A percentile compares a stretch with the other conserved stretches of the same genome.
These are phyloP conservation scores for Rhodotorula paludigena DNA, from an alignment of 768 basidiomycete species.

Conservation along the genomic window DNA sequence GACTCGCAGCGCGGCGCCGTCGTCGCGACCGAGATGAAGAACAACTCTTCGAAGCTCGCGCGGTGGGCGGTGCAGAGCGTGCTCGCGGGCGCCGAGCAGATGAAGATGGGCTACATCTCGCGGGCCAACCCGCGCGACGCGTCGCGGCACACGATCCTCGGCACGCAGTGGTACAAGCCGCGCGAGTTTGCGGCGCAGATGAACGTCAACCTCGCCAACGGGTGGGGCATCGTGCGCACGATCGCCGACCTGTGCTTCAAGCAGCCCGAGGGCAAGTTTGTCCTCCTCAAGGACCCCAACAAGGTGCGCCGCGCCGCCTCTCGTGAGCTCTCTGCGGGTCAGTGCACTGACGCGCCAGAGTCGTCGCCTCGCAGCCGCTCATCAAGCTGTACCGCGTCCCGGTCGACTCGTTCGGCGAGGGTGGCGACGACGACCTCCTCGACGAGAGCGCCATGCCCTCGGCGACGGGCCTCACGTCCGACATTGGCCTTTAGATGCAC, in stretches of 20 bases:
- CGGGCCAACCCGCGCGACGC: slow-evolving; percentile 90
- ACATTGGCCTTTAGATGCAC: slow-evolving; percentile 6
- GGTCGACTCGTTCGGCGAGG: slow-evolving; percentile 71
- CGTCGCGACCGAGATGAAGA: slow-evolving; percentile 99
- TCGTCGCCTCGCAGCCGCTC: slow-evolving; percentile 62
- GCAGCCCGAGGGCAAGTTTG: slow-evolving; percentile 96
- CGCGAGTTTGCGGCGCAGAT: slow-evolving; percentile 90
- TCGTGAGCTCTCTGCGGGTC: background rate
- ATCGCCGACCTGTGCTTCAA: slow-evolving; percentile 92
- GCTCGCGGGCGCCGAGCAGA: slow-evolving; percentile 85
- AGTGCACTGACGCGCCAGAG: fast-evolving
- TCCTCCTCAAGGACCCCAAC: slow-evolving; percentile 95
- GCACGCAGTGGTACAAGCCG: slow-evolving; percentile 89
- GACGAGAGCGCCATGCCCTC: slow-evolving; percentile 2
- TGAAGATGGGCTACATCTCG: slow-evolving; percentile 98
- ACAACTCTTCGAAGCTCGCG: slow-evolving; percentile 94
- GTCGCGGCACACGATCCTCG: slow-evolving; percentile 89
- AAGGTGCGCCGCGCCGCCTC: slow-evolving; percentile 44
- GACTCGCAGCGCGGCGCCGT: slow-evolving; percentile 96
- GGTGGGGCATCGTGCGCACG: slow-evolving; percentile 97
- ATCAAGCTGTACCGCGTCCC: slow-evolving; percentile 94
- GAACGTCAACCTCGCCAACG: slow-evolving; percentile 88
- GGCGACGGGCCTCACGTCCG: slow-evolving; percentile 18
- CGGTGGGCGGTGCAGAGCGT: slow-evolving; percentile 96
- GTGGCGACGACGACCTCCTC: slow-evolving; percentile 61